Evolutionary conservation across 257 asterid species (phyloP).

Genomic region (Solanum tacnaense): DNA sequence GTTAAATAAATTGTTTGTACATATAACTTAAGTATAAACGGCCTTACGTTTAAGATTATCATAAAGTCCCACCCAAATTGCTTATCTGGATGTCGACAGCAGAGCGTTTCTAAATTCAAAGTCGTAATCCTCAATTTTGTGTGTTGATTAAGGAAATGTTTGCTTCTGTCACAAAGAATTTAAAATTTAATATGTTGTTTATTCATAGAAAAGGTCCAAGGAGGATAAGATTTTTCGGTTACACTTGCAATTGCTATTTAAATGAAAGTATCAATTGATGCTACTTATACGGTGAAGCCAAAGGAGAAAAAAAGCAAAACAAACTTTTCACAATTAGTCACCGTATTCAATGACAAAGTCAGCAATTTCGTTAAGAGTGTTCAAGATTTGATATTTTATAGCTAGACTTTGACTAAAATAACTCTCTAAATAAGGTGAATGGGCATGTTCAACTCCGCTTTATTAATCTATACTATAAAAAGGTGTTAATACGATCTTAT

Average conservation of each 20-base stretch:
- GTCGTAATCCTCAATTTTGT: neutral
- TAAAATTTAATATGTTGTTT: neutral
- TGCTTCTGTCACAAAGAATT: neutral
- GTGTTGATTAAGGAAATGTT: neutral
- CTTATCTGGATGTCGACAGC: neutral
- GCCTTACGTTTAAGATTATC: neutral
- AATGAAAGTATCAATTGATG: neutral
- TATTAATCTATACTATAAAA: neutral
- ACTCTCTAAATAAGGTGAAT: neutral
- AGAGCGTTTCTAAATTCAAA: neutral
- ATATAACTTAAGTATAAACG: neutral
- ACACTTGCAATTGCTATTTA: neutral
- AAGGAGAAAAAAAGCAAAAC: neutral
- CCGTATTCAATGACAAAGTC: neutral
- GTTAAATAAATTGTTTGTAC: neutral
- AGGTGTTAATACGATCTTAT: neutral
- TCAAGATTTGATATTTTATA: neutral
- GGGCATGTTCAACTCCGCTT: neutral
- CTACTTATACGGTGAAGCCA: neutral
- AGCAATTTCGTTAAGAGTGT: neutral
- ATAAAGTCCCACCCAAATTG: neutral
- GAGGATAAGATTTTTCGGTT: neutral
- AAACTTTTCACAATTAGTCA: neutral
- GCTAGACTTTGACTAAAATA: neutral
- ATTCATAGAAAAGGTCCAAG: neutral